Base-by-base conservation (phyloP, 495 filamentous ascomycete genomes). In the Saxophila tyrrhenica region DNA sequence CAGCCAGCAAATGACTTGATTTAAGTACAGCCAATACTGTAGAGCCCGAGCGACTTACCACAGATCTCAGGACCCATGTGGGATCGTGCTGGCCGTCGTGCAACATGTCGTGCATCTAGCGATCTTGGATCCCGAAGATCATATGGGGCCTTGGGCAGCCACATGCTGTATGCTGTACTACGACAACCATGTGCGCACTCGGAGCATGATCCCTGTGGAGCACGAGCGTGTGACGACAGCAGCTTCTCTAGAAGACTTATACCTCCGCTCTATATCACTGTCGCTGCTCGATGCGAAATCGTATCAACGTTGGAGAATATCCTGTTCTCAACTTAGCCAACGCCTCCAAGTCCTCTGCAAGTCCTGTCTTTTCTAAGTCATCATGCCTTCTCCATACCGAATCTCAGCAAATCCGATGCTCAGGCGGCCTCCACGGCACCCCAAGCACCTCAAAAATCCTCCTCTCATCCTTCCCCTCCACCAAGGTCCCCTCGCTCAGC, bases 371-470 rank as follows among this genome's bases (percentile, higher is more conserved):
- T n/a, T n/a, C n/a, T n/a, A n/a, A n/a, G n/a, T n/a, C n/a, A n/a
- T n/a, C n/a, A n/a, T n/a, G n/a, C 41, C n/a, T 44, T 44, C 29
- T 13, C 29, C 29, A 5, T 35, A 35, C 13, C 29, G 7, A 35
- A 13, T 35, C 29, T 35, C 43, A 86, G 65, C 87, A 94, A 68
- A 86, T 84, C 52, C 90, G 74, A 59, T 94, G 80, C 65, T 83
- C 75, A 2, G 89, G 87, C 61, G 82, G 79, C 58, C 92, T 78
- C 85, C 89, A 97, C 17, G 87, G 84, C 39, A 97, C 88, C 3
- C 85, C 87, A 42, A 97, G 70, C 21, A 86, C 72, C 73, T 85
- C 81, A 66, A 97, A 96, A 41, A 96, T 97, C 58, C 75, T 78
- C 69, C 74, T 83, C 73, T 98, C 91, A 61, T 85, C 79, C 32